Conservation (phyloP, 1,284 basidiomycete genomes). For the Puccinia triticina region DNA sequence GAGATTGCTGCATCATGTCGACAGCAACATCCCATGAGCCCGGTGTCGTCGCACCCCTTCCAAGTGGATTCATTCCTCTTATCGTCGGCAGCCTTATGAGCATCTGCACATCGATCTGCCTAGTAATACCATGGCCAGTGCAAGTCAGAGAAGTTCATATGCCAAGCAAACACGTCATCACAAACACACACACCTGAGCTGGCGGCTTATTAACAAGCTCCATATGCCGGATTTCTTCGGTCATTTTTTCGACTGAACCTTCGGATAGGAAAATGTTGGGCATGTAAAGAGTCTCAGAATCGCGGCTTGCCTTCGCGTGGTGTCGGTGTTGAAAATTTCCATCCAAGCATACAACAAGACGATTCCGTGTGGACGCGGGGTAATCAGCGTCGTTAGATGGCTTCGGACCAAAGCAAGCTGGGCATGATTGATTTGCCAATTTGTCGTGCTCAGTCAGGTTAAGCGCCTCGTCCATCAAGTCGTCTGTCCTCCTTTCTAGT, state of each 20-base stretch:
- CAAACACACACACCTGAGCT: background rate
- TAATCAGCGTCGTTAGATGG: background rate
- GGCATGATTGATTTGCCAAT: background rate
- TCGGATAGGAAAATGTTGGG: background rate
- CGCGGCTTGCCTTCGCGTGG: background rate
- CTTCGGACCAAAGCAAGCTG: background rate
- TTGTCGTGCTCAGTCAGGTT: background rate
- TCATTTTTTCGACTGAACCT: background rate
- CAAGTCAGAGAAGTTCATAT: background rate
- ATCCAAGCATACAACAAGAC: background rate
- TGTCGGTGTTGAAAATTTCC: slow-evolving; percentile 22
- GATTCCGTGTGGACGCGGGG: background rate
- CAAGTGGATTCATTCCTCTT: slow-evolving; percentile 12
- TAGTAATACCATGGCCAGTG: background rate
- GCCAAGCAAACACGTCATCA: too few species aligned
- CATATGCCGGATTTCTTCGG: background rate
- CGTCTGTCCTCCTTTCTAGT: background rate
- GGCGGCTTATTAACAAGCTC: background rate
- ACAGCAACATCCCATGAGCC: slow-evolving; percentile 17
- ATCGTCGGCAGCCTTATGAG: slow-evolving; percentile 20
- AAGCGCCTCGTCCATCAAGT: background rate
- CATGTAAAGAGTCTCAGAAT: background rate
- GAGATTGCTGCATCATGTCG: slow-evolving; percentile 35
- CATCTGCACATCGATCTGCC: slow-evolving; percentile 12
- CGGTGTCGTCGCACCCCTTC: slow-evolving; percentile 17